Base-by-base conservation (phyloP, 768 basidiomycete species). In the Favolaschia claudopus region DNA sequence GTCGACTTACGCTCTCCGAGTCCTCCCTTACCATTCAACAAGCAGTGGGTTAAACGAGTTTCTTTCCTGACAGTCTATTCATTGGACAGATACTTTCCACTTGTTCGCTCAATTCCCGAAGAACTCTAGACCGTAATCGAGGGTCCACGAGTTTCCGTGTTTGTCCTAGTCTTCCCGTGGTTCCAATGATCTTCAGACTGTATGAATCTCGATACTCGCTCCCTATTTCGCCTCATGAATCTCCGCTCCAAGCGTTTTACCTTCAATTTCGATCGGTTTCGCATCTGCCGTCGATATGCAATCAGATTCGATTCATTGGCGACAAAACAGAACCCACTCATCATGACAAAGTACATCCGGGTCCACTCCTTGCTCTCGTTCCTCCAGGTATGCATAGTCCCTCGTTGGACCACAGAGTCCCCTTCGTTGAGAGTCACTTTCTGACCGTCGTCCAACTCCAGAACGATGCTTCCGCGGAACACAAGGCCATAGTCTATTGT, bases 301-400 rank as follows among this genome's bases (percentile, higher is more conserved):
- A 29, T 10, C 19, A 29, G 28, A 22, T 14, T 20, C 34, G n/a
- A 29, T 5, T n/a, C n/a, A n/a, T n/a, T n/a, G n/a, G n/a, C n/a
- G n/a, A n/a, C n/a, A n/a, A n/a, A n/a, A n/a, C n/a, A n/a, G n/a
- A 17, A 46, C 47, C 2, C 47, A 69, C 67, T 55, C 8, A 71
- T 31, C 39, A 51, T 36, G n/a, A 67, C 53, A 40, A 64, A 69
- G 37, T 64, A 63, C 44, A 67, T 66, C 42, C 63, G 49, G 12
- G 62, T 40, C 68, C 69, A 70, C 38, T 69, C 64, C 19, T n/a
- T 38, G 0, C 62, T 62, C 33, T 70, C 69, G 55, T 70, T 70
- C 29, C 58, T 44, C 69, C 69, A 70, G 1, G 28, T 39, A 33
- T 70, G 69, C 29, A 66, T 61, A 3, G 69, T 69, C 4, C 66